Percentiles rank a stretch among this genome's conserved stretches.
Evolutionary conservation across 352 stramenopile species (phyloP).

Genomic region (Plasmopara viticola): DNA sequence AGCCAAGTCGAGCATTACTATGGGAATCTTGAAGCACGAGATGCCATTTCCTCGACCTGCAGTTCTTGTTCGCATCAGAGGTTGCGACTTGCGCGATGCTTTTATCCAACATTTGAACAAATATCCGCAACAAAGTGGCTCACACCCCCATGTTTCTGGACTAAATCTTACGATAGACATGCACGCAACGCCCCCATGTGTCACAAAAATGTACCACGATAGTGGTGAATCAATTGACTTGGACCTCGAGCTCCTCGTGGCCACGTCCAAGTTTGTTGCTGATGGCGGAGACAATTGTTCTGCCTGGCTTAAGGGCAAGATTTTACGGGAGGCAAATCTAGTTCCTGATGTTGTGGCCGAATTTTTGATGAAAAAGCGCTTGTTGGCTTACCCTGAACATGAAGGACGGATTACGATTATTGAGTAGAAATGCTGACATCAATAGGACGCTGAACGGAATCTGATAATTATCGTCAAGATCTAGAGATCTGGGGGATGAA

Average conservation of each 20-base stretch:
- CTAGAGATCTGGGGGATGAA: no score
- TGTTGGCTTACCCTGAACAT: constrained; percentile 51
- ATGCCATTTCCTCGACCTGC: constrained; percentile 79
- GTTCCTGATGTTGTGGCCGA: constrained; percentile 46
- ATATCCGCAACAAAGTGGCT: constrained; percentile 69
- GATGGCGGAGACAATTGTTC: constrained; percentile 69
- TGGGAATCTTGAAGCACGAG: constrained; percentile 73
- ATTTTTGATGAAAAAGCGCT: constrained; percentile 59
- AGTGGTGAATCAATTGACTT: constrained; percentile 43
- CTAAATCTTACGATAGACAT: constrained; percentile 38
- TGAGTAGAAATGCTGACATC: constrained; percentile 27
- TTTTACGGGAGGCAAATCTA: constrained; percentile 41
- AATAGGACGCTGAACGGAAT: no score
- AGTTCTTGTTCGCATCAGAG: constrained; percentile 63
- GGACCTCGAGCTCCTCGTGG: constrained; percentile 50
- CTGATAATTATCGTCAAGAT: no score
- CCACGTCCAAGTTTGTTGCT: constrained; percentile 77
- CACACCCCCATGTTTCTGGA: constrained; percentile 75
- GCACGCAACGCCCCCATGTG: constrained; percentile 11
- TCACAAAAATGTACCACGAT: constrained; percentile 43
- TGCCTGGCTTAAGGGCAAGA: constrained; percentile 57
- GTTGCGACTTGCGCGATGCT: constrained; percentile 53
- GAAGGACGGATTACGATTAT: constrained; percentile 59
- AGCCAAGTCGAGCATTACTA: constrained; percentile 58
- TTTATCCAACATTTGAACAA: constrained; percentile 73